phyloP scores from a whole-genome alignment of 2,329 filamentous ascomycete genomes.

The Alternaria brassicae region DNA sequence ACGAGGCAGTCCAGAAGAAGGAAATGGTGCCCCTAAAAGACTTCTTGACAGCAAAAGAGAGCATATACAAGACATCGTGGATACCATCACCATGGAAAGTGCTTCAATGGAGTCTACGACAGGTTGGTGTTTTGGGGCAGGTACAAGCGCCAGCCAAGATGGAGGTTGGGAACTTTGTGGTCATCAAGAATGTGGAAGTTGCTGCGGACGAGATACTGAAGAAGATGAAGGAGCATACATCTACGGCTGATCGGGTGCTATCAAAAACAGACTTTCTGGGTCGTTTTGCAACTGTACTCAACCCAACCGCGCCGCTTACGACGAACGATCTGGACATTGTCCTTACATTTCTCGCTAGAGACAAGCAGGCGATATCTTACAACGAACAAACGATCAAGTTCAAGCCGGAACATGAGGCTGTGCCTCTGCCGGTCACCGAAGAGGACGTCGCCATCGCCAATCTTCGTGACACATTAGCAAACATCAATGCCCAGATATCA shows the following conservation, averaged over 20 bases:
- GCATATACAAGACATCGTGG: conserved; percentile 76
- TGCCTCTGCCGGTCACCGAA: conserved; percentile 67
- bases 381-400: conserved; percentile 83
- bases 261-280: conserved; percentile 46
- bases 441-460: conserved; percentile 85
- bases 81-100: conserved; percentile 73
- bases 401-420: conserved; percentile 53
- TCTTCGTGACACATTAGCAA: conserved; percentile 73
- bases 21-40: conserved; percentile 74
- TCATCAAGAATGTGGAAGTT: conserved; percentile 69
- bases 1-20: conserved; percentile 73
- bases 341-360: conserved; percentile 59
- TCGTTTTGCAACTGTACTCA: conserved; percentile 41
- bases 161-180: conserved; percentile 68
- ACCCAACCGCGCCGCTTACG: conserved; percentile 38
- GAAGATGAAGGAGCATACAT: conserved; percentile 45
- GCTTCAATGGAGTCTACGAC: conserved; percentile 76
- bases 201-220: conserved; percentile 53
- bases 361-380: conserved; percentile 75
- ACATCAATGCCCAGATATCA: conserved; percentile 71
- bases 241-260: conserved; percentile 45
- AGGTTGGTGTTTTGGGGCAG: conserved; percentile 65
- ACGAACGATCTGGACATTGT: conserved; percentile 76
- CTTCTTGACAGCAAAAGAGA: conserved; percentile 71
- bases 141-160: conserved; percentile 62